A percentile compares a stretch with the other conserved stretches of the same genome.
These are phyloP conservation scores for Amanita pallidorosea DNA, from an alignment of 768 basidiomycete genomes.

Conservation along the genomic window DNA sequence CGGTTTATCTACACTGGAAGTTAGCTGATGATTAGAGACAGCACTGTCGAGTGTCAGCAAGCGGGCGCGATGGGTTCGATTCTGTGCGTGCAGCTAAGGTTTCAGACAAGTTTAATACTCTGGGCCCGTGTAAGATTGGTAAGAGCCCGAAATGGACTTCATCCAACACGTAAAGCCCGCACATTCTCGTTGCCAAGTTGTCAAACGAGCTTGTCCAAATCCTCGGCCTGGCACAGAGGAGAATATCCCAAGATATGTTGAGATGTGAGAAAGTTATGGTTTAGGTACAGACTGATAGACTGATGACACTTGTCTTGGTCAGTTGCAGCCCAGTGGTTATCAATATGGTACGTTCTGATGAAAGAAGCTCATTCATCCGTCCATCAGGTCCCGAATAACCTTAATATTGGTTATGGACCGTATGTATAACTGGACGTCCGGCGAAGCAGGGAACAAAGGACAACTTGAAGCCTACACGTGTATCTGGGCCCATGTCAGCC, in stretches of 20 bases:
- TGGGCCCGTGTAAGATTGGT: not conserved
- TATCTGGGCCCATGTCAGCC: conserved; percentile 4
- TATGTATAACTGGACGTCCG: not conserved
- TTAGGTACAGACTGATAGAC: not conserved
- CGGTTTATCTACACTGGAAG: no score
- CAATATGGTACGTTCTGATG: not conserved
- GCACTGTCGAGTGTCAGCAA: not conserved
- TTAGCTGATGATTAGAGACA: not conserved
- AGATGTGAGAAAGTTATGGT: not conserved
- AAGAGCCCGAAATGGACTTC: not conserved
- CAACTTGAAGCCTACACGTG: conserved; percentile 3
- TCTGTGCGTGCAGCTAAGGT: not conserved
- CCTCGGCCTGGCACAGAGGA: not conserved
- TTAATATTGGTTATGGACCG: not conserved
- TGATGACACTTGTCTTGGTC: not conserved
- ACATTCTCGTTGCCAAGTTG: not conserved
- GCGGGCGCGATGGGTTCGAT: not conserved
- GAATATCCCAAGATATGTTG: not conserved
- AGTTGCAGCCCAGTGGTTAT: not conserved
- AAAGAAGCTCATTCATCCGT: conserved; percentile 2
- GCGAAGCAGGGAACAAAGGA: not conserved
- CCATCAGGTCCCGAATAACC: not conserved
- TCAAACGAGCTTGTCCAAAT: not conserved
- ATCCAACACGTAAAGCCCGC: not conserved
- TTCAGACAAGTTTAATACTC: not conserved